Conservation (phyloP, 2,329 filamentous ascomycete species). For the Fusarium secorum region DNA sequence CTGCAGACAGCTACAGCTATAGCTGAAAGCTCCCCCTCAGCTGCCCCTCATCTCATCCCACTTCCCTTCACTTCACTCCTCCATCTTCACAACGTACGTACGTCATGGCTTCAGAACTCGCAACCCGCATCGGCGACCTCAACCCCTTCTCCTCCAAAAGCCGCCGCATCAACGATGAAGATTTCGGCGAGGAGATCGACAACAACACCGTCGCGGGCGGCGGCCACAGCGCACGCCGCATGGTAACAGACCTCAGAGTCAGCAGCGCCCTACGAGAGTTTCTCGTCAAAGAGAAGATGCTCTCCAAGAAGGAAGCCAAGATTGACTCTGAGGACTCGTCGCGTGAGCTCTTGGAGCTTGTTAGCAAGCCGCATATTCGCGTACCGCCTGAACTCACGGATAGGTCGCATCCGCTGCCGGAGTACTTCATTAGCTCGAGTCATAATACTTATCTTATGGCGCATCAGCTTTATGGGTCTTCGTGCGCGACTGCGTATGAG, state of each 20-base stretch:
- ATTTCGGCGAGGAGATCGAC: conserved; percentile 46
- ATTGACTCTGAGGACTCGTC: conserved; percentile 53
- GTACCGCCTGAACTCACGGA: conserved; percentile 65
- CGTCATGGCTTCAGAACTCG: conserved; percentile 41
- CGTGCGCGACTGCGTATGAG: conserved; percentile 69
- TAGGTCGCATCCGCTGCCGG: conserved; percentile 66
- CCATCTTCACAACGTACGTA: conserved; percentile 1
- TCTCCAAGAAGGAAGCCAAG: conserved; percentile 58
- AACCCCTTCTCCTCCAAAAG: conserved; percentile 44
- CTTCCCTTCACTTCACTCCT: conserved; percentile 7
- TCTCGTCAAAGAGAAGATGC: conserved; percentile 60
- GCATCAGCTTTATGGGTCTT: conserved; percentile 72
- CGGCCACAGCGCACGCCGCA: conserved; percentile 61
- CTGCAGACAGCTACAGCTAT: not conserved
- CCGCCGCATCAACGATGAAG: conserved; percentile 45
- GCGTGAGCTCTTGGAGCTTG: conserved; percentile 56
- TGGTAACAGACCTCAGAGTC: conserved; percentile 63
- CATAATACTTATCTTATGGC: conserved; percentile 78
- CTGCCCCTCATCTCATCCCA: conserved; percentile 34
- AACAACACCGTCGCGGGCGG: conserved; percentile 62
- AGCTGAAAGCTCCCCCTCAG: conserved; percentile 7
- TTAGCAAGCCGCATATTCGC: conserved; percentile 64
- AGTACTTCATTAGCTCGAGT: conserved; percentile 76
- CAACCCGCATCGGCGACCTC: conserved; percentile 41
- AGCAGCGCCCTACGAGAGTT: conserved; percentile 66